phyloP scores from a whole-genome alignment of 441 rosid genomes.

The Croton laevigatus region DNA sequence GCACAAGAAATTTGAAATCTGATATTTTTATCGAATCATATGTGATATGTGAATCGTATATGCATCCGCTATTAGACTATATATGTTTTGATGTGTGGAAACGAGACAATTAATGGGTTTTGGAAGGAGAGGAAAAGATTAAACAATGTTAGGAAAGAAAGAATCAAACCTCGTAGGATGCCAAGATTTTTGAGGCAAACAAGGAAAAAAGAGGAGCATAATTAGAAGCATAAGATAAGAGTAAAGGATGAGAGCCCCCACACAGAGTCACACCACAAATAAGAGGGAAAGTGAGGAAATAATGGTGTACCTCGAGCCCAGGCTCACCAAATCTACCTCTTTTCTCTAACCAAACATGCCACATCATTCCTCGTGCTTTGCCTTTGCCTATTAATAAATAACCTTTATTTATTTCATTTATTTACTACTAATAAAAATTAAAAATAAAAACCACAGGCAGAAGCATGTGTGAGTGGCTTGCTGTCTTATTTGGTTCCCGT shows the following conservation, averaged over 20 bases:
- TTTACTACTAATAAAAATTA: too few species aligned
- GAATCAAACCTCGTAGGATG: conserved; percentile 19
- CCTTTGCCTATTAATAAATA: neutral
- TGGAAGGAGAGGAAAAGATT: too few species aligned
- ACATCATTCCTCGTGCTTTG: conserved; percentile 64
- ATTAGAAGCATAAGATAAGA: neutral
- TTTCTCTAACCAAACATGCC: conserved; percentile 20
- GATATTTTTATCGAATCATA: too few species aligned
- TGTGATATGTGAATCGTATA: too few species aligned
- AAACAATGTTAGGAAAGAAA: too few species aligned
- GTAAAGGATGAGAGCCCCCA: too few species aligned
- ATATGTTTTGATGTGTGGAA: too few species aligned
- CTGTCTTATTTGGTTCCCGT: conserved; percentile 30
- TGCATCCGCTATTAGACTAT: too few species aligned
- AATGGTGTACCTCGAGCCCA: conserved; percentile 38
- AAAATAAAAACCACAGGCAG: conserved; percentile 10
- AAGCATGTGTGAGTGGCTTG: conserved; percentile 33
- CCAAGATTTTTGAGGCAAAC: conserved; percentile 11
- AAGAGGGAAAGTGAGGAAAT: conserved; percentile 22
- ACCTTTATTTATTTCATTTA: too few species aligned
- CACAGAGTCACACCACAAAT: too few species aligned
- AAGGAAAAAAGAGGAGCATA: conserved; percentile 6
- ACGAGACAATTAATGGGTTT: too few species aligned
- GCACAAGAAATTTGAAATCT: too few species aligned
- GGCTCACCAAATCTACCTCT: conserved; percentile 29